Percentiles rank a stretch among this genome's conserved stretches.
phyloP scores from a whole-genome alignment of 139 green algal genomes.

The Coelastrella sp. region DNA sequence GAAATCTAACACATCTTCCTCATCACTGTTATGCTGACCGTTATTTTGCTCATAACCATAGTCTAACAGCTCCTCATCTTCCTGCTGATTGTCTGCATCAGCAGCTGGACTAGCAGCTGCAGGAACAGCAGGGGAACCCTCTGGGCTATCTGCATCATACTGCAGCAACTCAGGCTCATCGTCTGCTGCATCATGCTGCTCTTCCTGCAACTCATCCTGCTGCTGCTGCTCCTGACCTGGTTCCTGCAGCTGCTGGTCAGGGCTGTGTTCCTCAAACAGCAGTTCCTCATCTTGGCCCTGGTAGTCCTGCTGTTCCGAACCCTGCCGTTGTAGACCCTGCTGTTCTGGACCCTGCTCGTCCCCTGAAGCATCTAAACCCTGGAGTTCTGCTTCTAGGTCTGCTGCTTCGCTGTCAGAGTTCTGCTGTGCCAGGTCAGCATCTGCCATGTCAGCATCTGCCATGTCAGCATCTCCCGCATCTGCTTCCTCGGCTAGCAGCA shows the following conservation, averaged over 20 bases:
- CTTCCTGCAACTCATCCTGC: slow-evolving; percentile 5
- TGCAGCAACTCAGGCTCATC: slow-evolving; percentile 1
- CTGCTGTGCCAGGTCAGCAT: background rate
- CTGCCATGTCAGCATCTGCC: background rate
- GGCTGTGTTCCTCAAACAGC: background rate
- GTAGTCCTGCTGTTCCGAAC: too few species aligned
- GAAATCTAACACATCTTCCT: background rate
- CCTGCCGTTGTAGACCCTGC: too few species aligned
- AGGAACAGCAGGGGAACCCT: background rate
- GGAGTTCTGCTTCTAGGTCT: background rate
- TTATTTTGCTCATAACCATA: background rate
- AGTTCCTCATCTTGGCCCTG: background rate
- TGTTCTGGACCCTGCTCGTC: background rate
- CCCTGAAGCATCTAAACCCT: background rate
- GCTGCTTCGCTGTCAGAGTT: background rate
- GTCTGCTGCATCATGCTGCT: slow-evolving; percentile 21
- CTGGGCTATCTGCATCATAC: background rate
- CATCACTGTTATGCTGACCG: background rate
- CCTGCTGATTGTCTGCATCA: background rate
- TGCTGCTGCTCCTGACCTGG: background rate
- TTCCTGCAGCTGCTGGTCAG: background rate
- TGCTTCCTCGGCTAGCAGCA: background rate
- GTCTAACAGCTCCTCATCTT: background rate
- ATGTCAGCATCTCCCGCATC: background rate
- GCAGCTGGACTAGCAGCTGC: background rate